Percentiles rank a stretch among this genome's conserved stretches.
Evolutionary conservation across 495 filamentous ascomycete genomes (phyloP).

Genomic region (Cercophora newfieldiana): DNA sequence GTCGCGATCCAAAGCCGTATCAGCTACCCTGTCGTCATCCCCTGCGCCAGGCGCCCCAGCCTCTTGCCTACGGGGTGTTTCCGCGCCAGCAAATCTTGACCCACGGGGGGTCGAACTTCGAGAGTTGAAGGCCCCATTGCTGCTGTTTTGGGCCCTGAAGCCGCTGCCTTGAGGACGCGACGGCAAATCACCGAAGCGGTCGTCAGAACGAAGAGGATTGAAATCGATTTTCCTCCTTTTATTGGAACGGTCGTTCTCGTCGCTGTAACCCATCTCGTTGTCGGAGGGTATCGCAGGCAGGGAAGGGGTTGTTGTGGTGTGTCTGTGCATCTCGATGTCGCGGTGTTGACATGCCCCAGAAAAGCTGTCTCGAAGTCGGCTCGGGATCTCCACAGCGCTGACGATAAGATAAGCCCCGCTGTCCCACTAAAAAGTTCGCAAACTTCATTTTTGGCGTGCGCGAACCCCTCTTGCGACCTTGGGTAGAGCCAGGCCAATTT

Average conservation of each 20-base stretch:
- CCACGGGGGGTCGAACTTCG: conserved; percentile 52
- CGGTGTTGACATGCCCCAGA: conserved; percentile 7
- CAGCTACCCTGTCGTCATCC: conserved; percentile 45
- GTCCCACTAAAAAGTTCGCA: conserved; percentile 40
- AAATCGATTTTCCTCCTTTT: conserved; percentile 65
- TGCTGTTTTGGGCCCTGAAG: conserved; percentile 25
- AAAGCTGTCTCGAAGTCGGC: neutral
- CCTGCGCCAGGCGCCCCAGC: conserved; percentile 54
- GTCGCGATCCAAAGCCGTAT: conserved; percentile 76
- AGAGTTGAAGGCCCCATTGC: conserved; percentile 39
- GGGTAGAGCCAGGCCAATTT: neutral
- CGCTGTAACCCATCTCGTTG: conserved; percentile 31
- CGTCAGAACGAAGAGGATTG: conserved; percentile 54
- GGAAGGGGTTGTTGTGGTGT: neutral
- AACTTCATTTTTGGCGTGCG: too few species aligned
- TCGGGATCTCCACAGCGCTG: neutral
- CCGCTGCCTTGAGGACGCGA: conserved; percentile 34
- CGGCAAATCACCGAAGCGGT: conserved; percentile 59
- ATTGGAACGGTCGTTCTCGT: conserved; percentile 52
- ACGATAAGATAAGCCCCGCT: conserved; percentile 42
- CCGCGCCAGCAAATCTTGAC: conserved; percentile 39
- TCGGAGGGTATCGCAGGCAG: neutral
- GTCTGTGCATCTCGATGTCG: neutral
- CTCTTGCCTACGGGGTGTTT: conserved; percentile 53
- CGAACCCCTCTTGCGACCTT: neutral